These are phyloP conservation scores for Candolleomyces efflorescens DNA, from an alignment of 768 basidiomycete genomes.

Conservation along the genomic window DNA sequence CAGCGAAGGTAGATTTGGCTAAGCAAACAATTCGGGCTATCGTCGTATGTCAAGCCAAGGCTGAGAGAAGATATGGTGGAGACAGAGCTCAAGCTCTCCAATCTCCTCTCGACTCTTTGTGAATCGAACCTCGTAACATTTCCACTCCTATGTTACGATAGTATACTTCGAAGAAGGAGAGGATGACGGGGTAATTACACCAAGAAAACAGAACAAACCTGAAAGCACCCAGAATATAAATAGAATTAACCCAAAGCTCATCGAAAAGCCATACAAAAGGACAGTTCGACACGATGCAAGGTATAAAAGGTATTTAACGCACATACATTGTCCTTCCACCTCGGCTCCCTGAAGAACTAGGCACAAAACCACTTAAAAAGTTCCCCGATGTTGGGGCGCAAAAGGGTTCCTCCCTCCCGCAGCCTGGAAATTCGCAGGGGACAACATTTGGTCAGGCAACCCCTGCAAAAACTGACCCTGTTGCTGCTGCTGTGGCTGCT, in stretches of 20 bases:
- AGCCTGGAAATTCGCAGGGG: conserved; percentile 9
- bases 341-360: too few relatives aligned
- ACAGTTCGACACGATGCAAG: too few relatives aligned
- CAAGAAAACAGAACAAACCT: too few relatives aligned
- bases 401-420: background rate
- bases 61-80: conserved; percentile 50
- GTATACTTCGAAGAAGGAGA: too few relatives aligned
- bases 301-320: too few relatives aligned
- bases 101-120: background rate
- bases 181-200: too few relatives aligned
- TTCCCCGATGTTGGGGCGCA: background rate
- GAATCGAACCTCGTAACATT: background rate
- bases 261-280: too few relatives aligned
- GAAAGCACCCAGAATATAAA: too few relatives aligned
- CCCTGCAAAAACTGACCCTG: conserved; percentile 22
- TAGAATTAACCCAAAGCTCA: too few relatives aligned
- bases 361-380: conserved; percentile 9
- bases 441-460: conserved; percentile 27
- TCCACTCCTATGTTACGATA: too few relatives aligned
- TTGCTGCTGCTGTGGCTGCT: conserved; percentile 17
- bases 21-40: conserved; percentile 33
- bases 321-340: too few relatives aligned
- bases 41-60: conserved; percentile 46
- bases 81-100: conserved; percentile 30
- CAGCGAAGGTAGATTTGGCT: conserved; percentile 8